Conservation (phyloP, 768 basidiomycete genomes). For the Thelephora ganbajun region DNA sequence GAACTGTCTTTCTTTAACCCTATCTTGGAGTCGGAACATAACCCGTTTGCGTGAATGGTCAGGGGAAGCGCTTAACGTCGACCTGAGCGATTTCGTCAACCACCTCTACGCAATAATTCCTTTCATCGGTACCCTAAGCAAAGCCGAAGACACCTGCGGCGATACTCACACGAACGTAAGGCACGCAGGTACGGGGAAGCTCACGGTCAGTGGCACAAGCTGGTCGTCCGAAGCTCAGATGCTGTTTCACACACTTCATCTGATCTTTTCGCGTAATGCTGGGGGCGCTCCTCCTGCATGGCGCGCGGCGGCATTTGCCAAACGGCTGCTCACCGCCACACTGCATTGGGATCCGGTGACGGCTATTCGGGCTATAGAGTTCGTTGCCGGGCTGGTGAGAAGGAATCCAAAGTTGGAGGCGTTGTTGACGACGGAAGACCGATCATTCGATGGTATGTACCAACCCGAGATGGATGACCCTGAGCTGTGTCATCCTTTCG, state of each 20-base stretch:
- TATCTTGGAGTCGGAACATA: neutral
- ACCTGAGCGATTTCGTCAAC: constrained; percentile 79
- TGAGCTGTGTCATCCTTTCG: constrained; percentile 68
- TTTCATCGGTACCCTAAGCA: constrained; percentile 51
- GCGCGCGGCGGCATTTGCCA: constrained; percentile 85
- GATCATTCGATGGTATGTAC: constrained; percentile 74
- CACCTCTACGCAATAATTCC: constrained; percentile 74
- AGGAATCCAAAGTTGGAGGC: constrained; percentile 75
- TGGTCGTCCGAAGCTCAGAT: constrained; percentile 41
- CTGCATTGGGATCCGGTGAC: constrained; percentile 67
- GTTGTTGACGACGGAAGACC: constrained; percentile 77
- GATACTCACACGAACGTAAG: constrained; percentile 9
- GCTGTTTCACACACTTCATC: constrained; percentile 73
- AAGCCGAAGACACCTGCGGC: constrained; percentile 32
- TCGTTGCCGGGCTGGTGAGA: constrained; percentile 56
- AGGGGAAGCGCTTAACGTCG: constrained; percentile 98
- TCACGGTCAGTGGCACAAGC: constrained; percentile 10
- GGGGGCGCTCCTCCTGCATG: constrained; percentile 43
- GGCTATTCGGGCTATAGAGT: constrained; percentile 55
- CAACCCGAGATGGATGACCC: constrained; percentile 82
- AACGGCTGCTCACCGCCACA: constrained; percentile 73
- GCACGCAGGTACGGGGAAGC: too few species aligned
- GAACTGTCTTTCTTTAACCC: constrained; percentile 4
- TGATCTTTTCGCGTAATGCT: constrained; percentile 62
- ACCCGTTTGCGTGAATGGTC: neutral